Base-by-base conservation (phyloP, 805 yeast species). In the Wickerhamomyces silvicola region DNA sequence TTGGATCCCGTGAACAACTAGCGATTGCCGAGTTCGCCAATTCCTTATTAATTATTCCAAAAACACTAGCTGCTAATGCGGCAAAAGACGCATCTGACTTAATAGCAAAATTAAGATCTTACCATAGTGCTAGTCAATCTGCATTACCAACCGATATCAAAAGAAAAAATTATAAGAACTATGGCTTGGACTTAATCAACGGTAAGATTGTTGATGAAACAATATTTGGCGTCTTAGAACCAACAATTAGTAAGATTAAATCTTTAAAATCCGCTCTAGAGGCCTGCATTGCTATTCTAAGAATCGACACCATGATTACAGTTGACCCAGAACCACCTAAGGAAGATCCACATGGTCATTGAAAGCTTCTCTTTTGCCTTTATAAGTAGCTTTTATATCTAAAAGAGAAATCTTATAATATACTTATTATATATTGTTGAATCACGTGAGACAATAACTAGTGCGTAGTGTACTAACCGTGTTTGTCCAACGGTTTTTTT, bases 21-120 rank as follows among this genome's bases (percentile, higher is more conserved):
- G 97, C 98, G 12, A 92, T 92, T 63, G 94, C 97, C 1, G 98
- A 90, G 64, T 92, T 92, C 68, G 97, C 98, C 22, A 72, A 72
- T 43, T 88, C 97, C 1, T 66, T 92, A 46, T 70, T 92, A 36
- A 72, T 87, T 13, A 90, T 92, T 46, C 99, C 99, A 58, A 92
- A 90, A 72, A 92, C 97, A 2, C 65, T 92, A 48, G 97, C 97
- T 2, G 87, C 84, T 22, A 92, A 92, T 55, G 98, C 98, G 7
- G 99, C 97, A 26, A 92, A 90, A 61, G 99, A 92, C 61, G 78
- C 97, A 1, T 77, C 90, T 20, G 99, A 94, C 42, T 72, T 92
- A 45, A 86, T 92, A 43, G 94, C 98, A 38, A 92, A 88, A 62
- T 70, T 92, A 51, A 80, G 99, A 60, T 82, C 97, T 2, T 90